Conservation (phyloP, 257 asterid species). For the Nicotiana obtusifolia region DNA sequence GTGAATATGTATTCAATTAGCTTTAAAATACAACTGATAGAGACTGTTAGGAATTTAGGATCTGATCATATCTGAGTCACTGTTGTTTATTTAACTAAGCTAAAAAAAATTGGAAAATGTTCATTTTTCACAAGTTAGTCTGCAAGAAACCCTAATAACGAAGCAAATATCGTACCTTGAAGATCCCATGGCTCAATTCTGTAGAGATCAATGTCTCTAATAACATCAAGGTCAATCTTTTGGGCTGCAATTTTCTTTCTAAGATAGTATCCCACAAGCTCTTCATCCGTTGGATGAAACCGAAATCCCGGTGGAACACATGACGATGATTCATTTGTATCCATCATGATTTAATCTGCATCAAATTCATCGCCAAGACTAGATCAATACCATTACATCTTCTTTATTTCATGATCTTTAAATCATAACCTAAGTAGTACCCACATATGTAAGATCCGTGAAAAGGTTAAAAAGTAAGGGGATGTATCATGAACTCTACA, state of each 20-base stretch:
- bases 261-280: slow-evolving; percentile 60
- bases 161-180: slow-evolving; percentile 34
- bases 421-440: slow-evolving; percentile 14
- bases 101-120: neutral
- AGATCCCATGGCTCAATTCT: slow-evolving; percentile 81
- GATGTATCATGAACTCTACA: slow-evolving; percentile 29
- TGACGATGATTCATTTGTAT: slow-evolving; percentile 27
- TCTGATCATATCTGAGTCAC: neutral
- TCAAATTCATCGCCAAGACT: slow-evolving; percentile 34
- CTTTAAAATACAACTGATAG: too few species aligned
- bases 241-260: slow-evolving; percentile 64
- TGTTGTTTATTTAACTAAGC: neutral
- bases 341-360: slow-evolving; percentile 29
- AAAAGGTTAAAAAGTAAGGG: neutral
- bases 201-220: slow-evolving; percentile 61
- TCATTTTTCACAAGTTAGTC: neutral
- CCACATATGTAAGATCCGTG: neutral
- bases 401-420: slow-evolving; percentile 17
- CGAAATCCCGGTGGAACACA: slow-evolving; percentile 81
- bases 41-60: too few species aligned
- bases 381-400: neutral
- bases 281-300: slow-evolving; percentile 69
- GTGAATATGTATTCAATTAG: neutral
- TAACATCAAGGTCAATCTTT: slow-evolving; percentile 65
- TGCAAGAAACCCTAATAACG: neutral